Evolutionary conservation across 192 early-diverging fungal genomes (phyloP), one percentile per base, ranked within the genome.

Genomic region (Helicostylum pulchrum): DNA sequence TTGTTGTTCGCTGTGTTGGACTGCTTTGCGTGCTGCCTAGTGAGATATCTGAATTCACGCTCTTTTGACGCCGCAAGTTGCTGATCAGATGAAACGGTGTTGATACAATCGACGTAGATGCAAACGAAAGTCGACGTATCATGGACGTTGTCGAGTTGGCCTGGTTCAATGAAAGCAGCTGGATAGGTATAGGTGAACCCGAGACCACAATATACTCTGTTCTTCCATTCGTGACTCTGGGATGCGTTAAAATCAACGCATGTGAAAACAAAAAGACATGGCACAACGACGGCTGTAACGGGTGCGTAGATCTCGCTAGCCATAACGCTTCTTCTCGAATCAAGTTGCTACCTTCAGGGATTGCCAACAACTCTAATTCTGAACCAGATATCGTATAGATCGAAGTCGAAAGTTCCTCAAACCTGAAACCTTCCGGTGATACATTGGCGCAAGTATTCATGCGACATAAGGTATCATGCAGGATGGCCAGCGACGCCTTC

Each of bases 231-330:
- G 1, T 21, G 11, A 59, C 43, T 14, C 57, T 54, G 2, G 30
- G 39, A 1, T 53, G 60, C 19, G 68, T 48, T 7, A 70, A 21
- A 19, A 70, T 23, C 2, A 70, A 15, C 9, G 50, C 36, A 50
- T 70, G 60, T 32, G 52, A 51, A 58, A 70, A 70, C 11, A 70
- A 21, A 58, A 70, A 70, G 4, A 70, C 2, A 26, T 70, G 36
- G 3, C 53, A 55, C 12, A 20, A 12, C 2, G 44, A 51, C 3
- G 17, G 23, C 8, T 21, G 17, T 2, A 61, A 12, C 1, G 68
- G 26, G 19, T 42, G 57, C 3, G 19, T 43, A 0, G 61, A 26
- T 4, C 47, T 23, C 4, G 21, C 17, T 9, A 70, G 47, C 31
- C 34, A 34, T 7, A 57, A 32, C 2, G 50, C n/a, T n/a, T 61